Evolutionary conservation across 2,329 filamentous ascomycete genomes (phyloP).

Genomic region (Ceratocystis harringtonii): DNA sequence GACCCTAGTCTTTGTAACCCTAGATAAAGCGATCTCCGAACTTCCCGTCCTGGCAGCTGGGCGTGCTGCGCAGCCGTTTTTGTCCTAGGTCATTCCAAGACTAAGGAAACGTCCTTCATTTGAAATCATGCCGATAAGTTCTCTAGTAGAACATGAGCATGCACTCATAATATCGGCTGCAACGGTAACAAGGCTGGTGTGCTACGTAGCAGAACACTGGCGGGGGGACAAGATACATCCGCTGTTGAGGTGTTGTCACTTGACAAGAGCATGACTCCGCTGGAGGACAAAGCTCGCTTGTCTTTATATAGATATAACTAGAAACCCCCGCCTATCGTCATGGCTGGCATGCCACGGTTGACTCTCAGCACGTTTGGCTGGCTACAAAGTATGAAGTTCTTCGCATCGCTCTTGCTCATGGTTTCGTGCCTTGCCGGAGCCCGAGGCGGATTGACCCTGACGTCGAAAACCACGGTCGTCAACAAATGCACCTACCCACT

Average conservation of each 20-base stretch:
- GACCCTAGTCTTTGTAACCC: not conserved
- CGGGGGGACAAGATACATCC: not conserved
- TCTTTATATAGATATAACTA: not conserved
- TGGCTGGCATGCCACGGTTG: not conserved
- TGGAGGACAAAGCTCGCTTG: not conserved
- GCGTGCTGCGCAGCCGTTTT: not conserved
- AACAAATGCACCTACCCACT: constrained; percentile 27
- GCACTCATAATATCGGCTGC: not conserved
- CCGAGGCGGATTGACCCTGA: not conserved
- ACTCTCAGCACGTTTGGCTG: not conserved
- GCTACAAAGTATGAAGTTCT: not conserved
- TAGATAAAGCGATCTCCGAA: not conserved
- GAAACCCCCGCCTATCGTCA: not conserved
- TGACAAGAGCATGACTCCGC: not conserved
- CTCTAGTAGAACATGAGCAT: not conserved
- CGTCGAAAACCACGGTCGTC: constrained; percentile 20
- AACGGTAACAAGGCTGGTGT: not conserved
- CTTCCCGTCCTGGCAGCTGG: not conserved
- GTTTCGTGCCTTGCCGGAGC: not conserved
- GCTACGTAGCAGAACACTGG: not conserved
- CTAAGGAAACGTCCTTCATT: not conserved
- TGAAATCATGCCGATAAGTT: not conserved
- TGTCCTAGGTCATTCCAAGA: not conserved
- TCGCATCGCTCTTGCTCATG: not conserved
- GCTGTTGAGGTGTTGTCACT: not conserved